These are phyloP conservation scores for Rhipidocladum racemiflorum DNA, from an alignment of 176 grass and related monocot genomes.

Conservation along the genomic window DNA sequence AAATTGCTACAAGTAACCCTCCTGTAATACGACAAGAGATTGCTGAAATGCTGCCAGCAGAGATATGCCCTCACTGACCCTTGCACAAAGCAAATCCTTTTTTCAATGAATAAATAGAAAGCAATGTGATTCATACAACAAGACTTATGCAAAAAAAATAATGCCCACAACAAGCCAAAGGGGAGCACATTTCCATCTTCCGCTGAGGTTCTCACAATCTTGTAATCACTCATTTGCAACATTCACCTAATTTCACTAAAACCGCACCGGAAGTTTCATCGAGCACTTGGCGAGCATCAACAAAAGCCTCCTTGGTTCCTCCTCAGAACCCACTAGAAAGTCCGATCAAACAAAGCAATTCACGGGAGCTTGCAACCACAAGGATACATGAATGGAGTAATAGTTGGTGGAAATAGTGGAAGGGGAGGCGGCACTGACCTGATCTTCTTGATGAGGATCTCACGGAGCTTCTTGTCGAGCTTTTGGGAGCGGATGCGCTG, in stretches of 20 bases:
- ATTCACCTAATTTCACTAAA: background rate
- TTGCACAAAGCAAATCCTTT: no score
- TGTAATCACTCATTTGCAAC: no score
- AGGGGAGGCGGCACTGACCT: slow-evolving; percentile 37
- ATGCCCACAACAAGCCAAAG: no score
- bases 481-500: slow-evolving; percentile 73
- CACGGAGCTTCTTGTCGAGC: slow-evolving; percentile 70
- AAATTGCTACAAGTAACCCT: no score
- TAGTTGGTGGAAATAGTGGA: background rate
- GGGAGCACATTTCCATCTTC: no score
- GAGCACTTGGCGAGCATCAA: background rate
- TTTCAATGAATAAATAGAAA: no score
- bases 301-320: background rate
- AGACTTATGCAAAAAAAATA: no score
- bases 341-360: background rate
- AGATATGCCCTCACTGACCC: no score
- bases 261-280: background rate
- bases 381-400: background rate
- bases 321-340: background rate
- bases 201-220: no score
- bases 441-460: slow-evolving; percentile 89
- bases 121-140: no score
- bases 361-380: background rate
- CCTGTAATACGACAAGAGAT: no score
- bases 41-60: no score